phyloP scores from a whole-genome alignment of 2,329 filamentous ascomycete genomes.

The Waltergamsia citrina region DNA sequence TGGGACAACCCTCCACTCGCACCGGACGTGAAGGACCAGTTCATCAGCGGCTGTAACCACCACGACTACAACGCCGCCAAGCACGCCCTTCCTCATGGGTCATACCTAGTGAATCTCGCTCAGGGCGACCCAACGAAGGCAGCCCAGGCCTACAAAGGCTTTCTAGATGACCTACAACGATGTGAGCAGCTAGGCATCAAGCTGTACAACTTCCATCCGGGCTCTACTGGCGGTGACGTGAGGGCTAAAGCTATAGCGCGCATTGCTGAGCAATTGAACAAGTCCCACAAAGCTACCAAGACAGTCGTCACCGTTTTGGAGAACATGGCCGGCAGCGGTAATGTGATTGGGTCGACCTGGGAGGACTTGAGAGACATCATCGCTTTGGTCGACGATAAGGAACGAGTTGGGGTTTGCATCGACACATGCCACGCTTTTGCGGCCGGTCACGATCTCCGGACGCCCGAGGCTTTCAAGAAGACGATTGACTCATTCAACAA shows the following conservation, averaged over 20 bases:
- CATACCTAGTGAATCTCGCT: slow-evolving; percentile 92
- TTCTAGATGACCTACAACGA: slow-evolving; percentile 78
- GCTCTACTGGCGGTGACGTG: slow-evolving; percentile 62
- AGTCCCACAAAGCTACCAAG: slow-evolving; percentile 65
- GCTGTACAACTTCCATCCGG: slow-evolving; percentile 98
- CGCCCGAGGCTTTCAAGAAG: slow-evolving; percentile 59
- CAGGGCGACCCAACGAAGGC: slow-evolving; percentile 74
- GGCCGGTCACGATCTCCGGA: slow-evolving; percentile 81
- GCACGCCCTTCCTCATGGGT: slow-evolving; percentile 84
- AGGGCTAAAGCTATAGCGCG: slow-evolving; percentile 63
- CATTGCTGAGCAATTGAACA: slow-evolving; percentile 75
- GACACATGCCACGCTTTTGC: slow-evolving; percentile 97
- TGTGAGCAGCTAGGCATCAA: slow-evolving; percentile 80
- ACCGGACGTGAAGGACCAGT: slow-evolving; percentile 56
- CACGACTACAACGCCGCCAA: slow-evolving; percentile 62
- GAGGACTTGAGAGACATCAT: slow-evolving; percentile 85
- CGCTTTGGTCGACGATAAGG: slow-evolving; percentile 66
- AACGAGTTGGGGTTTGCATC: slow-evolving; percentile 83
- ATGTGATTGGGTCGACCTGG: slow-evolving; percentile 77
- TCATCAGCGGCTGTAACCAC: slow-evolving; percentile 56
- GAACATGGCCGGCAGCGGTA: slow-evolving; percentile 89
- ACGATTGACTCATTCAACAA: slow-evolving; percentile 71
- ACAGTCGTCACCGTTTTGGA: slow-evolving; percentile 79
- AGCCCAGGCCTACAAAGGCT: slow-evolving; percentile 74
- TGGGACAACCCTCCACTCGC: slow-evolving; percentile 79